A percentile compares a stretch with the other conserved stretches of the same genome.
Conservation (phyloP, 2,329 filamentous ascomycete genomes). For the Orbilia ellipsospora region DNA sequence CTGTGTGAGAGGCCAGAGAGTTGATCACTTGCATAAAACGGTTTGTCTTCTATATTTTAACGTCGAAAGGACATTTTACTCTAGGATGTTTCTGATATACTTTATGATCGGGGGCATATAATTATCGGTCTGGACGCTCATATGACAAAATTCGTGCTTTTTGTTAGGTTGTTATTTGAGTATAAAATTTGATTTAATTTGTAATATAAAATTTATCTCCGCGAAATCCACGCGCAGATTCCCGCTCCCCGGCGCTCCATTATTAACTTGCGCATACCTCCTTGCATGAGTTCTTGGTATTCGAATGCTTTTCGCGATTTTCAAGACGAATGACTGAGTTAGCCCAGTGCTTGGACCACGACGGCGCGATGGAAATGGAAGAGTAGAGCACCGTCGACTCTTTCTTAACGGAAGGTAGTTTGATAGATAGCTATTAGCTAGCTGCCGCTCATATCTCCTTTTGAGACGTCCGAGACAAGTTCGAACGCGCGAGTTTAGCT, state of each 20-base stretch:
- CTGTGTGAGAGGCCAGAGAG: background rate
- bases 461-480: conserved; percentile 1
- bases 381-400: background rate
- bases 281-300: no score
- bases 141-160: no score
- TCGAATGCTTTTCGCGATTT: background rate
- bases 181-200: no score
- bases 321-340: background rate
- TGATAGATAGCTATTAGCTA: background rate
- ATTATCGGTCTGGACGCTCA: background rate
- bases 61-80: no score
- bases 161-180: no score
- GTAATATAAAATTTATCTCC: no score
- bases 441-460: background rate
- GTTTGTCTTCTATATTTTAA: background rate
- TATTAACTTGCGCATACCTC: no score
- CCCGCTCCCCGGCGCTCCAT: no score
- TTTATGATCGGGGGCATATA: no score
- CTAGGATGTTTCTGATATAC: no score
- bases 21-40: conserved; percentile 15
- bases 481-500: conserved; percentile 11
- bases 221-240: no score
- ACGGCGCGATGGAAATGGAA: background rate
- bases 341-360: background rate
- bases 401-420: background rate